phyloP scores from a whole-genome alignment of 2,329 filamentous ascomycete species.

The Myriosclerotinia scirpicola region DNA sequence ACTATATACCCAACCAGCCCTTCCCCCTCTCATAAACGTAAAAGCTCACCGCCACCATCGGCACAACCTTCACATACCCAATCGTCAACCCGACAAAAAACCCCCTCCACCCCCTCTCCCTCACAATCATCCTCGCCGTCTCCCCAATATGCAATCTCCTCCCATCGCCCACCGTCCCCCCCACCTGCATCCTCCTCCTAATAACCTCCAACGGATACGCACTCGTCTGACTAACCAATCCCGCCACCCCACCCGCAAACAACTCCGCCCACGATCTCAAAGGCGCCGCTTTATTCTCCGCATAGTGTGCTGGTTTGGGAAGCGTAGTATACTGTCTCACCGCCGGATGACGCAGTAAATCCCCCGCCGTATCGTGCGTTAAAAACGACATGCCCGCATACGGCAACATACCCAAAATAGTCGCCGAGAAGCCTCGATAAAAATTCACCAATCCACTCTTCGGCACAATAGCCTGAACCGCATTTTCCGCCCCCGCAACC shows the following conservation, averaged over 20 bases:
- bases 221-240: conserved; percentile 83
- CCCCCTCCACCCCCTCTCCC: conserved; percentile 73
- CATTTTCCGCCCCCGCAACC: conserved; percentile 44
- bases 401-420: conserved; percentile 89
- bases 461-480: conserved; percentile 56
- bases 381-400: conserved; percentile 96
- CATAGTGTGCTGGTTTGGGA: conserved; percentile 56
- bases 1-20: conserved; percentile 63
- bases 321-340: conserved; percentile 75
- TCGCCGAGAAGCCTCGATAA: conserved; percentile 90
- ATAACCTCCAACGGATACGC: conserved; percentile 96
- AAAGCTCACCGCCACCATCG: conserved; percentile 74
- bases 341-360: conserved; percentile 70
- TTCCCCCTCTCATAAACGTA: conserved; percentile 67
- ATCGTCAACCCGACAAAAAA: conserved; percentile 94
- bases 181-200: conserved; percentile 90
- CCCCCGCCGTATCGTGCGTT: conserved; percentile 86
- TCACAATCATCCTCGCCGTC: conserved; percentile 71
- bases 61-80: conserved; percentile 91
- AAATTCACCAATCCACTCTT: conserved; percentile 80
- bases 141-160: conserved; percentile 75
- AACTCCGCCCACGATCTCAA: conserved; percentile 87
- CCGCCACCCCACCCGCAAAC: conserved; percentile 78
- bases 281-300: conserved; percentile 63
- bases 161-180: conserved; percentile 89